Evolutionary conservation across 306 rosid genomes (phyloP).

Genomic region (Chamaecrista fasciculata): DNA sequence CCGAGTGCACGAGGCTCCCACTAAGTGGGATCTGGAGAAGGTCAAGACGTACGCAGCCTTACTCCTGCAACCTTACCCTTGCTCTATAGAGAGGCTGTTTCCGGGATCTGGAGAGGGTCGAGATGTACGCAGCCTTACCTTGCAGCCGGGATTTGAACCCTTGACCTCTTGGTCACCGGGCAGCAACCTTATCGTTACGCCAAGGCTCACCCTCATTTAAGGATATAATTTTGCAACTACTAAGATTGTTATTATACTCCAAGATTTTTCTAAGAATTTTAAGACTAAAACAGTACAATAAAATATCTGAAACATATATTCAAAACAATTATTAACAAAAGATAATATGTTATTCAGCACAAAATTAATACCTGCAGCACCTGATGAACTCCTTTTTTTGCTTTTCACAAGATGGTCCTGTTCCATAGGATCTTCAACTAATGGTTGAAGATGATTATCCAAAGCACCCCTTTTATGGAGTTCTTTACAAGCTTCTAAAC

Average conservation of each 20-base stretch:
- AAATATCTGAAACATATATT: not conserved
- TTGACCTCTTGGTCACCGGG: too few species aligned
- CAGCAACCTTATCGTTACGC: too few species aligned
- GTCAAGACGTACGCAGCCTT: too few species aligned
- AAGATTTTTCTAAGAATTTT: not conserved
- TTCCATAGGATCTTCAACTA: constrained; percentile 41
- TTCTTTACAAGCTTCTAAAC: constrained; percentile 92
- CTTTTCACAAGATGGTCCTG: constrained; percentile 34
- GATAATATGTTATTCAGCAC: constrained; percentile 1
- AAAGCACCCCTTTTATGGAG: constrained; percentile 81
- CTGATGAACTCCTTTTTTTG: constrained; percentile 49
- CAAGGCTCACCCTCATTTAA: too few species aligned
- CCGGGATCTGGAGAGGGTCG: too few species aligned
- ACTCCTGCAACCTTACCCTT: too few species aligned
- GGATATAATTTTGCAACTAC: not conserved
- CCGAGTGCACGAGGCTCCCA: too few species aligned
- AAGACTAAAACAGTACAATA: not conserved
- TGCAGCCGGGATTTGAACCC: too few species aligned
- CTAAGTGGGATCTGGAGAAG: too few species aligned
- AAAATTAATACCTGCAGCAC: constrained; percentile 63
- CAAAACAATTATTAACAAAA: not conserved
- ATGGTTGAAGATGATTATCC: constrained; percentile 77
- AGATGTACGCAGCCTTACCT: too few species aligned
- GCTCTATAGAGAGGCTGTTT: too few species aligned
- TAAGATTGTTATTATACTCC: not conserved